Evolutionary conservation across 2,329 filamentous ascomycete species (phyloP), one percentile per base, ranked within the genome.

Genomic region (Aspergillus texensis): DNA sequence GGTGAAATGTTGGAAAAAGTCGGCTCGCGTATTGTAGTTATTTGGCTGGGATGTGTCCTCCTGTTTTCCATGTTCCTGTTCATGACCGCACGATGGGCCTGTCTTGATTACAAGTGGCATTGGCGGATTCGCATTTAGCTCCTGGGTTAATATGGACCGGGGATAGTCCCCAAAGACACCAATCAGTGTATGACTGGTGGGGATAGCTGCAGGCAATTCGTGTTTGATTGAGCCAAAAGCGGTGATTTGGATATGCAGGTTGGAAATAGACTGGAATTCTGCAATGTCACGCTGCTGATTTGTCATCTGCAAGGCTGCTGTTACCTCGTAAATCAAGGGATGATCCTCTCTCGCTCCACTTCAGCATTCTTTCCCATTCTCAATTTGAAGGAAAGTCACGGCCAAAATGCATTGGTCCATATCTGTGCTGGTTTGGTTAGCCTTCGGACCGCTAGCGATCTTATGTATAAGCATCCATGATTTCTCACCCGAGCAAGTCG

Each of bases 1-100:
- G 83, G 83, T 16, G 77, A 82, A 58, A 79, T 85, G 78, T 77
- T 85, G 1, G 76, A 84, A 52, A 78, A 74, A 5, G 79, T 83
- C 45, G 82, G 82, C 0, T 75, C 79, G 3, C 73, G 74, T 52
- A 78, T 80, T 2, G 75, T 85, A 62, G 81, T 83, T 0, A 80
- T 79, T 0, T 81, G 82, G 52, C 77, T 82, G 55, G 79, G 80
- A 10, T 78, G 75, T 6, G 69, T 84, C 9, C 67, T 83, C 3
- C 72, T 79, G 4, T 63, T 81, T 4, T 76, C 79, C 0, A 62
- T 76, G 53, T 64, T 71, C 0, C 66, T 77, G 30, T 77, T 80
- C 28, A 26, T 71, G 9, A 71, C 75, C 63, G 78, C 77, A 11
- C 67, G 78, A 32, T 80, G 77, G 77, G 75, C 77, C 6, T 80